A percentile compares a stretch with the other conserved stretches of the same genome.
Conservation (phyloP, 2,329 filamentous ascomycete genomes). For the Paramyrothecium sp. region DNA sequence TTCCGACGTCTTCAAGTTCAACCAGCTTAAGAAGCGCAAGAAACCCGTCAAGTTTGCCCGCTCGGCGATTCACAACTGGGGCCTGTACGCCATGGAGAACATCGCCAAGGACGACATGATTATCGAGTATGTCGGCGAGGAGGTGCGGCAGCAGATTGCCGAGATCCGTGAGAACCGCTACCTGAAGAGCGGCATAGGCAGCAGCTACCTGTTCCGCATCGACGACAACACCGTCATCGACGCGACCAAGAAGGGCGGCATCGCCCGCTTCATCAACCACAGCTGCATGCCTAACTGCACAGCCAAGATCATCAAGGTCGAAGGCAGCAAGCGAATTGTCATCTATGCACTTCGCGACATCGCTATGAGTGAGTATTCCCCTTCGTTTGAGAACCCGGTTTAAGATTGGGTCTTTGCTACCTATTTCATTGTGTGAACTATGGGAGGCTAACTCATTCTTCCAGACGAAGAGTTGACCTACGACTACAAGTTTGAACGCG, state of each 20-base stretch:
- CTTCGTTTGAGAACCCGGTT: conserved; percentile 3
- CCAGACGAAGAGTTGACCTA: conserved; percentile 98
- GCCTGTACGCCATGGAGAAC: conserved; percentile 94
- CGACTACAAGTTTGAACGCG: conserved; percentile 99
- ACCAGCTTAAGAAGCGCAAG: conserved; percentile 98
- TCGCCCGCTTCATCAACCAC: conserved; percentile 98
- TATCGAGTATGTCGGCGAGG: conserved; percentile 98
- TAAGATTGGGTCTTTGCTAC: conserved; percentile 1
- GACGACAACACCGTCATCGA: conserved; percentile 97
- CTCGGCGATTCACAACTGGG: conserved; percentile 99
- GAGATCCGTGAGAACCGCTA: conserved; percentile 92
- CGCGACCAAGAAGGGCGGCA: conserved; percentile 97
- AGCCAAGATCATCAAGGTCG: conserved; percentile 98
- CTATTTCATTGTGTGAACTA: not conserved
- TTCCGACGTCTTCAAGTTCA: conserved; percentile 92
- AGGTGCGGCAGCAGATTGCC: conserved; percentile 95
- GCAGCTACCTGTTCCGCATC: conserved; percentile 96
- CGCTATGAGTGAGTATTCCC: conserved; percentile 71
- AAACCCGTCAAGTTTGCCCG: conserved; percentile 98
- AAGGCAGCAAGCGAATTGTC: conserved; percentile 96
- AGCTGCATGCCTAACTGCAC: conserved; percentile 98
- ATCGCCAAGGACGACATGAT: conserved; percentile 99
- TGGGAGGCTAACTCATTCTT: conserved; percentile 22
- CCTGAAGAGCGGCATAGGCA: conserved; percentile 93
- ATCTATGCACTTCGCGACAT: conserved; percentile 98